Percentiles rank a stretch among this genome's conserved stretches.
phyloP scores from a whole-genome alignment of 176 grass and related monocot species.

The Triticum timopheevii region DNA sequence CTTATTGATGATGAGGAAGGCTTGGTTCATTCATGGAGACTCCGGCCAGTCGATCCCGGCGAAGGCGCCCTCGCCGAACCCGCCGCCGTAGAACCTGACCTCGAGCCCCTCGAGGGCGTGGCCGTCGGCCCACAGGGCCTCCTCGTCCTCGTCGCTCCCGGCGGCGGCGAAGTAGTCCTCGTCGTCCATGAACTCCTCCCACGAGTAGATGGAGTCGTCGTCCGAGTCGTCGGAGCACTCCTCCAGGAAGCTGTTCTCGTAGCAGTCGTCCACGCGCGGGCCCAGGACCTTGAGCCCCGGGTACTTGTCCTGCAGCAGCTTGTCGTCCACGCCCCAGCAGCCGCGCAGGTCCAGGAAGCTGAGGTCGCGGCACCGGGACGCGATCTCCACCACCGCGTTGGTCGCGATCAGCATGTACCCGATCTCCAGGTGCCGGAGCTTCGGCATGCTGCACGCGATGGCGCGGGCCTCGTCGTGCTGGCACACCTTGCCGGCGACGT shows the following conservation, averaged over 20 bases:
- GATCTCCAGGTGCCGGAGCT: conserved; percentile 76
- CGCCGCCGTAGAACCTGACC: conserved; percentile 84
- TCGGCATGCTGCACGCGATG: conserved; percentile 80
- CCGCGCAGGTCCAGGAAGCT: conserved; percentile 81
- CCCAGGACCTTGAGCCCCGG: conserved; percentile 61
- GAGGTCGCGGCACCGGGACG: conserved; percentile 70
- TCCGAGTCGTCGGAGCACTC: conserved; percentile 88
- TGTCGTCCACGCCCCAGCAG: conserved; percentile 89
- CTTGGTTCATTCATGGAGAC: conserved; percentile 74
- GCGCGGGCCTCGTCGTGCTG: conserved; percentile 89
- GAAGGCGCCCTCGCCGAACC: conserved; percentile 39
- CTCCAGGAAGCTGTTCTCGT: conserved; percentile 77
- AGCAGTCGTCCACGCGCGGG: conserved; percentile 74
- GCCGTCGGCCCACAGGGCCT: conserved; percentile 82
- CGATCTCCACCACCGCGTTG: conserved; percentile 58
- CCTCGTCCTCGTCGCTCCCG: conserved; percentile 58
- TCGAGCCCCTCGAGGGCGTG: conserved; percentile 66
- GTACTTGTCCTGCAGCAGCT: conserved; percentile 56
- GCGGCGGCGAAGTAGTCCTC: conserved; percentile 32
- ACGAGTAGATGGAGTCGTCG: conserved; percentile 67
- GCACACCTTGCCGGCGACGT: conserved; percentile 62
- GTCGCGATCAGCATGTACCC: conserved; percentile 77
- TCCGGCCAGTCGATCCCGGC: conserved; percentile 79
- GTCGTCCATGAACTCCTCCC: conserved; percentile 86
- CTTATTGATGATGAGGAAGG: background rate